Evolutionary conservation across 768 basidiomycete genomes (phyloP), one percentile per base, ranked within the genome.

Genomic region (Lactifluus rugatus): DNA sequence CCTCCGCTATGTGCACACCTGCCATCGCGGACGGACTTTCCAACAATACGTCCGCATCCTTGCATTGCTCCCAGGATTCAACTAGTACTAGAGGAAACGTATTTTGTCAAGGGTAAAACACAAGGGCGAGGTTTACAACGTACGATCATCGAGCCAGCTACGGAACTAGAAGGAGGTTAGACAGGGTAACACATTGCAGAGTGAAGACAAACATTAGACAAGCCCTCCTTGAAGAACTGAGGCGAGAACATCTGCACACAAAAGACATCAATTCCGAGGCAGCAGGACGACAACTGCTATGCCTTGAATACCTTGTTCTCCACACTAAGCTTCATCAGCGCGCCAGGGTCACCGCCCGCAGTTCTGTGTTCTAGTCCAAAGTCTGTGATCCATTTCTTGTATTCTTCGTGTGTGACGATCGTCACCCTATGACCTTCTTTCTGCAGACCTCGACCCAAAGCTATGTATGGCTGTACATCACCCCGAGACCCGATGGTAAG

Each of bases 1-100:
- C 82, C 69, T 87, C 85, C 10, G 85, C 82, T 55, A 87, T 85
- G 67, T 87, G 85, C 11, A 85, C 79, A 34, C 85, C 84, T 5
- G 82, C 79, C 81, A 85, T 83, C 4, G 83, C 80, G 9, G 81
- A 83, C 0, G 84, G 83, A 49, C 78, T 80, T 65, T 87, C 84
- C 41, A 85, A 74, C 9, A 87, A 67, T 1, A 86, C 78, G 59
- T 85, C 83, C 11, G 84, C 83, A 58, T 81, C 84, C 57, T 78
- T 71, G 61, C 84, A 85, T 11, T 78, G 79, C 23, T 74, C 71
- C 83, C 82, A 87, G 14, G 83, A 71, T 59, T 85, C 83, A 25
- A 75, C 49, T 10, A 85, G 73, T 23, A 84, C 82, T 84, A 60
- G 34, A 42, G 39, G 26, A 21, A 49, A n/a, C n/a, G 28, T 31